phyloP scores from a whole-genome alignment of 2,329 filamentous ascomycete species.

The Aureobasidium namibiae region DNA sequence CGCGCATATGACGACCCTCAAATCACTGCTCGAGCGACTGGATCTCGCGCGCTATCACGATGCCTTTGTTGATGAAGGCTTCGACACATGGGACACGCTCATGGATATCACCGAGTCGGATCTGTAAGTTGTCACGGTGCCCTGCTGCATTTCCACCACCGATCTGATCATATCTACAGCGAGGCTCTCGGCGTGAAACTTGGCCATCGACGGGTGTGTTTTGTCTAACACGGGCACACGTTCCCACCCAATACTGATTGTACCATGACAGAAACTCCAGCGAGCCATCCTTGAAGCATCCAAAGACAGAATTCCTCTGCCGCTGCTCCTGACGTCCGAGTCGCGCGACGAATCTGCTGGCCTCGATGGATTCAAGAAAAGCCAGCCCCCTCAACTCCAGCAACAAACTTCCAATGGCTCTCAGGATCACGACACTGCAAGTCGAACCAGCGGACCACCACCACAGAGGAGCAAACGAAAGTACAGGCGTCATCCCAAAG shows the following conservation, averaged over 20 bases:
- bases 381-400: constrained; percentile 20
- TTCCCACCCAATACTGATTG: not conserved
- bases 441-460: not conserved
- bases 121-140: constrained; percentile 45
- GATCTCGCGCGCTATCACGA: constrained; percentile 71
- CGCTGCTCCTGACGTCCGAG: constrained; percentile 13
- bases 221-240: not conserved
- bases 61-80: constrained; percentile 67
- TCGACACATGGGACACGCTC: constrained; percentile 77
- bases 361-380: constrained; percentile 45
- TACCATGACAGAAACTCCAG: constrained; percentile 60
- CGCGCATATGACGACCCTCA: constrained; percentile 54
- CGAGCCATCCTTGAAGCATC: constrained; percentile 49
- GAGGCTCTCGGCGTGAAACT: constrained; percentile 70
- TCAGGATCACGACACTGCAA: constrained; percentile 15
- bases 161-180: constrained; percentile 31
- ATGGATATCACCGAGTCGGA: constrained; percentile 79
- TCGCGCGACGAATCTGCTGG: constrained; percentile 48
- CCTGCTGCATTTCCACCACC: not conserved
- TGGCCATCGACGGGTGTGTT: constrained; percentile 66
- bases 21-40: constrained; percentile 61
- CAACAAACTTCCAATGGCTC: constrained; percentile 17
- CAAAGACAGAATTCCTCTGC: not conserved
- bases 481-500: constrained; percentile 71
- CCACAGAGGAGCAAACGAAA: constrained; percentile 56